A percentile compares a stretch with the other conserved stretches of the same genome.
Conservation (phyloP, 2,329 filamentous ascomycete genomes). For the Podosphaera fusca region DNA sequence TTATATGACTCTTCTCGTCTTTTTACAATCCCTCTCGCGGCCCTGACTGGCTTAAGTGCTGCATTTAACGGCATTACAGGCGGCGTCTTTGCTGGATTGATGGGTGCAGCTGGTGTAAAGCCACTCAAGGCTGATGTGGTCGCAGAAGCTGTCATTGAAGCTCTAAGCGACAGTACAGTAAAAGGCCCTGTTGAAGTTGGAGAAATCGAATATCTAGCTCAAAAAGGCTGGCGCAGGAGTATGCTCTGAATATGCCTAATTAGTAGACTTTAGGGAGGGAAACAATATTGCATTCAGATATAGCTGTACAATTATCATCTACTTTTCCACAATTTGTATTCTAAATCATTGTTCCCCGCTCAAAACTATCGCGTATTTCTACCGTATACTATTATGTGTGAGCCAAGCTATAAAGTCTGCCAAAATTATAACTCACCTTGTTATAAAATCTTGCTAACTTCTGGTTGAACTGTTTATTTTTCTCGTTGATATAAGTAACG, state of each 20-base stretch:
- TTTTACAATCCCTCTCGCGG: conserved; percentile 68
- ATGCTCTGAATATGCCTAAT: conserved; percentile 41
- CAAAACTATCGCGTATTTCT: conserved; percentile 92
- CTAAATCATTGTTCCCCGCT: conserved; percentile 86
- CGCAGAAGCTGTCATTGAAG: conserved; percentile 75
- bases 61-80: conserved; percentile 58
- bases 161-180: conserved; percentile 47
- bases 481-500: conserved; percentile 98
- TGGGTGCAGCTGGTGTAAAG: conserved; percentile 68
- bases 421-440: conserved; percentile 28
- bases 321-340: too few relatives aligned
- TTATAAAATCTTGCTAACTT: conserved; percentile 93
- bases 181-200: conserved; percentile 56
- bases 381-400: conserved; percentile 45
- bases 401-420: conserved; percentile 5
- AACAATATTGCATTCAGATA: too few relatives aligned
- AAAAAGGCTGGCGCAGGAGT: conserved; percentile 63
- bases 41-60: conserved; percentile 48
- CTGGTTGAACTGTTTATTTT: conserved; percentile 99
- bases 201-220: conserved; percentile 61
- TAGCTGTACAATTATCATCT: too few relatives aligned
- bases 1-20: conserved; percentile 67
- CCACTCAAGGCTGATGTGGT: conserved; percentile 73
- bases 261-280: too few relatives aligned
- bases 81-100: conserved; percentile 48